Evolutionary conservation across 352 stramenopile species (phyloP), one percentile per base, ranked within the genome.

Genomic region (Globisporangium viniferum): DNA sequence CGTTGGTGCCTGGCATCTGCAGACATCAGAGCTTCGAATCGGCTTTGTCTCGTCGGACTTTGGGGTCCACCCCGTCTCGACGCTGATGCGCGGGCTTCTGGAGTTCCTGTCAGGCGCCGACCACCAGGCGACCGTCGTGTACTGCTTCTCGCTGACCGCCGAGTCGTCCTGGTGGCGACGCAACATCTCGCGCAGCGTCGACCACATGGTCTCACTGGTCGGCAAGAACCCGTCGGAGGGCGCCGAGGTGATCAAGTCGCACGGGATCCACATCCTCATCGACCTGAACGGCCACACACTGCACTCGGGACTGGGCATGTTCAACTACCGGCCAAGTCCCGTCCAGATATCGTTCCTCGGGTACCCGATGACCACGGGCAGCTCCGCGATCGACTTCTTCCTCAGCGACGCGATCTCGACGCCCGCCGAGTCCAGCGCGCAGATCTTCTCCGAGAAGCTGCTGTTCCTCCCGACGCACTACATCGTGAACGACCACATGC

Each of bases 211-310:
- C 27, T 93, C 86, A 5, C 68, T 93, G 7, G 73, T 74, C 1
- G 79, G 84, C 2, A 90, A 89, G 55, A 81, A 90, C 57, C 56
- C 79, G 2, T 6, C 64, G 1, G 75, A 85, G 31, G 79, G 84
- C 0, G 86, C 88, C 7, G 66, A 66, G 31, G 72, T 82, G 44
- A 84, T 94, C 51, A 78, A 80, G 49, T 73, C 61, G 2, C 75
- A 86, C 59, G 59, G 73, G 18, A 82, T 96, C 61, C 81, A 95
- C 69, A 74, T 96, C 6, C 73, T 96, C 24, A 67, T 96, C 36
- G 89, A 96, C 62, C 69, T 96, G 33, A 94, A 95, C 56, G 89
- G 88, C 51, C 85, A 95, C 75, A 96, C 89, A 29, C 73, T 96
- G 3, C 77, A 91, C 64, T 91, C 80, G 3, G 86, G 88, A 0